These are phyloP conservation scores for Solanum piurae DNA, from an alignment of 257 asterid genomes.

Conservation along the genomic window DNA sequence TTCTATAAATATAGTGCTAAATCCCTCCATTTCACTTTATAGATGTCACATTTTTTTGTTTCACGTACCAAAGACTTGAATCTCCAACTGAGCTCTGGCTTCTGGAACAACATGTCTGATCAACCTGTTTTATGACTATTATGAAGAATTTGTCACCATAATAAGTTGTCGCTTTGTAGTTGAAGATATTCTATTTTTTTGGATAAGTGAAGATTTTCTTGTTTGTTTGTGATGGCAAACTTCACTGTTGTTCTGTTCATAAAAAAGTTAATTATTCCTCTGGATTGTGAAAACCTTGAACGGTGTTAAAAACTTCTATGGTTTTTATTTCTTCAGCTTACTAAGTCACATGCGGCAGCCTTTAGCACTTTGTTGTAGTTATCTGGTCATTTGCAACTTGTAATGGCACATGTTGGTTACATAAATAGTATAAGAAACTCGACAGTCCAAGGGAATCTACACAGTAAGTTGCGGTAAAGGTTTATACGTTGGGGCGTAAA, in stretches of 20 bases:
- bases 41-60: neutral
- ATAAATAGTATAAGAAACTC: neutral
- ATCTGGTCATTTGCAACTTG: conserved; percentile 83
- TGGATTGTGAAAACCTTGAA: neutral
- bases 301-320: neutral
- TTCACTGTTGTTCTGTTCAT: neutral
- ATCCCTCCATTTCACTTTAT: neutral
- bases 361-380: conserved; percentile 45
- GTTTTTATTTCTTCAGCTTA: conserved; percentile 35
- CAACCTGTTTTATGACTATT: too few species aligned
- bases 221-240: neutral
- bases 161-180: neutral
- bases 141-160: too few species aligned
- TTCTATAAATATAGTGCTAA: neutral
- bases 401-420: conserved; percentile 56
- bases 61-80: neutral
- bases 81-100: neutral
- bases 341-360: conserved; percentile 48
- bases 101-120: neutral
- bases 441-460: neutral
- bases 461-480: neutral
- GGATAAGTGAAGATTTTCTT: neutral
- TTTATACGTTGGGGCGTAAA: neutral
- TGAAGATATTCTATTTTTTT: neutral
- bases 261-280: neutral